A percentile compares a stretch with the other conserved stretches of the same genome.
These are phyloP conservation scores for Diophrys sp. DNA, from an alignment of 73 alveolate species.

Conservation along the genomic window DNA sequence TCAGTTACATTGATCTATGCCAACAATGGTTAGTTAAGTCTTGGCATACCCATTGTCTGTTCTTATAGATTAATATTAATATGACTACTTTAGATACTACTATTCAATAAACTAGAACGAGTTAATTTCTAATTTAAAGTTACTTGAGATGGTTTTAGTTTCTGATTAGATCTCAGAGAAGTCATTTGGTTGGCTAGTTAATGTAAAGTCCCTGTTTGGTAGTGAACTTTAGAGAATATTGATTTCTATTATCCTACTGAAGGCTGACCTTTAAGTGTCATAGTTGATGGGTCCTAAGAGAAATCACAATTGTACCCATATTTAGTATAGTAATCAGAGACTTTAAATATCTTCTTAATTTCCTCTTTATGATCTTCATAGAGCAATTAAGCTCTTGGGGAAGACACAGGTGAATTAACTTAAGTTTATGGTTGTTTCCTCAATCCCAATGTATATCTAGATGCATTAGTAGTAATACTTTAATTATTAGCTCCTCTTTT, in stretches of 20 bases:
- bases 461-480: no score
- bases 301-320: background rate
- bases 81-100: background rate
- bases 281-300: background rate
- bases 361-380: background rate
- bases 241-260: background rate
- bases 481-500: no score
- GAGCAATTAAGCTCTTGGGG: background rate
- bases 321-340: background rate
- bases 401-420: background rate
- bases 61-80: background rate
- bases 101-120: background rate
- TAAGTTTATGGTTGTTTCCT: no score
- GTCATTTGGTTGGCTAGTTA: background rate
- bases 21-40: background rate
- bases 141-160: background rate
- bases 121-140: background rate
- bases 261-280: background rate
- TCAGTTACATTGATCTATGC: background rate
- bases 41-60: background rate
- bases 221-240: background rate
- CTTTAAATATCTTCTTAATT: background rate
- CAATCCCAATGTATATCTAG: no score
- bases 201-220: background rate
- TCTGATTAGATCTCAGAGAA: background rate